Evolutionary conservation across 371 early-diverging fungal genomes (phyloP), one percentile per base, ranked within the genome.

Genomic region (Enteropsectra breve): DNA sequence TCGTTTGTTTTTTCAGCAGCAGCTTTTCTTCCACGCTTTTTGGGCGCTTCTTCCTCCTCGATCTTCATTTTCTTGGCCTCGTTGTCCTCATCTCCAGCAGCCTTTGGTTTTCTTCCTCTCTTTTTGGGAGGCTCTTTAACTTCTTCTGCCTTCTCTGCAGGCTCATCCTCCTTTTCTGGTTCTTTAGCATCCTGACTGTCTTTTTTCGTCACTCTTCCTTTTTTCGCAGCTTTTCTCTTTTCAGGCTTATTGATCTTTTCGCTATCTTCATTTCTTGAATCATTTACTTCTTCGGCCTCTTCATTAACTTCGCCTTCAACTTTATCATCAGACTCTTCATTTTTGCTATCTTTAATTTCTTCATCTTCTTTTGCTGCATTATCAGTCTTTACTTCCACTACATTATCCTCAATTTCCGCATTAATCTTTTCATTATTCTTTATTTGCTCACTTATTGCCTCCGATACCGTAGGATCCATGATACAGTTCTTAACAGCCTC

Each of bases 401-500:
- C 8, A 55, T 26, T 55, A 8, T 46, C 33, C 55, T 11, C 50
- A 13, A 18, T 21, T 8, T 50, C 50, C 50, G 13, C 24, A 13
- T 21, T 24, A 13, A n/a, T 6, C 50, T 50, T 24, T 50, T 50
- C 26, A 13, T 18, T 8, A 24, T 23, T 33, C 24, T 57, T 6
- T 18, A 34, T 32, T 34, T 60, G n/a, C 11, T 56, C 34, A 26
- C 8, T 8, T 13, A 56, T 56, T 8, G 26, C 43, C 21, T 40
- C 21, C 6, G 26, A 8, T 8, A 56, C 6, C 6, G 24, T 56
- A 40, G 56, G 26, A 30, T 23, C 56, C 38, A 32, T 23, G 15
- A 56, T 8, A 56, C 56, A 56, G 8, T 56, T 26, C n/a, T 5
- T 28, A 8, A 56, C 56, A 40, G 56, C 56, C 5, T 56, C 34